Evolutionary conservation across 2,329 filamentous ascomycete species (phyloP).

Genomic region (Fusarium multiceps): DNA sequence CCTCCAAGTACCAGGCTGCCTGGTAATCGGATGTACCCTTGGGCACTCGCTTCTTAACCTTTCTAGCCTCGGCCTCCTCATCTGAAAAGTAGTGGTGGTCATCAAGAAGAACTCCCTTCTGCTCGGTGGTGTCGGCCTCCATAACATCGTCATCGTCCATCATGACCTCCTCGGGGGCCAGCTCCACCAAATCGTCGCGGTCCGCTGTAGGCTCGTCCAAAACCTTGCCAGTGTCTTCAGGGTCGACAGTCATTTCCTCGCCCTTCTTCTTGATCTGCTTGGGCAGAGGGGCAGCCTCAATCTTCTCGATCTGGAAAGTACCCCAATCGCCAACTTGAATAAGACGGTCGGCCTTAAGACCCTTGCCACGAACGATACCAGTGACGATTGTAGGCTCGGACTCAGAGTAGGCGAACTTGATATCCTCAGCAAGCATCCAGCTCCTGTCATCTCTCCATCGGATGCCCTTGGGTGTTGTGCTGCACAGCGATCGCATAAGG

Average conservation of each 20-base stretch:
- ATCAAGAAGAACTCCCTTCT: slow-evolving; percentile 91
- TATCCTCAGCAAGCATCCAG: slow-evolving; percentile 91
- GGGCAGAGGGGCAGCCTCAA: slow-evolving; percentile 78
- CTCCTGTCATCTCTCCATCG: slow-evolving; percentile 94
- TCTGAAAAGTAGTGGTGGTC: slow-evolving; percentile 99
- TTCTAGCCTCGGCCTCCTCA: slow-evolving; percentile 62
- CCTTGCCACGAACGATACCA: slow-evolving; percentile 85
- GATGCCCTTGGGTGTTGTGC: slow-evolving; percentile 91
- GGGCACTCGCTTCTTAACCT: slow-evolving; percentile 79
- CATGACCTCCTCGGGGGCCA: slow-evolving; percentile 86
- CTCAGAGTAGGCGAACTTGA: slow-evolving; percentile 74
- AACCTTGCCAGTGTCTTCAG: slow-evolving; percentile 66
- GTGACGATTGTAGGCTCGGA: slow-evolving; percentile 78
- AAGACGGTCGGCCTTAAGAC: slow-evolving; percentile 88
- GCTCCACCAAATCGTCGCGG: slow-evolving; percentile 81
- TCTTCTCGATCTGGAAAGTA: slow-evolving; percentile 90
- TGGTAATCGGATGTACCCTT: slow-evolving; percentile 95
- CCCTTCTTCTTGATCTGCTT: slow-evolving; percentile 69
- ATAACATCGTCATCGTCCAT: slow-evolving; percentile 72
- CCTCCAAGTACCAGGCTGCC: slow-evolving; percentile 88
- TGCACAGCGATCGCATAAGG: slow-evolving; percentile 90
- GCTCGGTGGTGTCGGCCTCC: slow-evolving; percentile 56
- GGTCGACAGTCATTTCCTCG: slow-evolving; percentile 79
- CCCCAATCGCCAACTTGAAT: slow-evolving; percentile 95
- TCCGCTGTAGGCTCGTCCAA: slow-evolving; percentile 81